These are phyloP conservation scores for Tolypocladium endophyticum DNA, from an alignment of 2,329 filamentous ascomycete species.

Conservation along the genomic window DNA sequence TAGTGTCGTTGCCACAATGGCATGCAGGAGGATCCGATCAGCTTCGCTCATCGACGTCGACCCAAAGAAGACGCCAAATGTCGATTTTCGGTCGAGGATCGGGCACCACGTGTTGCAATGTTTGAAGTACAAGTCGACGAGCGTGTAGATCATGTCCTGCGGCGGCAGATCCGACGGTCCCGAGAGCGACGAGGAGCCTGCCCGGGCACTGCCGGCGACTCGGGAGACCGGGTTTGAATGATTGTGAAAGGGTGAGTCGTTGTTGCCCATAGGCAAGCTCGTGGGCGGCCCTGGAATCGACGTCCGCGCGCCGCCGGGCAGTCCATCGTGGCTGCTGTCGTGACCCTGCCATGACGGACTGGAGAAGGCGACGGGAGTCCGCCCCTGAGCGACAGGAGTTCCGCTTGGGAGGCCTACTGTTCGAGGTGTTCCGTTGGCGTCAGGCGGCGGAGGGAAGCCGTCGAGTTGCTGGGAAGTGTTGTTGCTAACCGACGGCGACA, in stretches of 20 bases:
- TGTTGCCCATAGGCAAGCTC: background rate
- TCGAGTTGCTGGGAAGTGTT: constrained; percentile 18
- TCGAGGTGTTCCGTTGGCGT: constrained; percentile 9
- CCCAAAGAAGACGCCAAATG: constrained; percentile 28
- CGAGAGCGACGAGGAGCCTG: constrained; percentile 18
- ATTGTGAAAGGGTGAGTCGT: background rate
- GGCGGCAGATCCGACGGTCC: constrained; percentile 42
- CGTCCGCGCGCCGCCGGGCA: constrained; percentile 4
- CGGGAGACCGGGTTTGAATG: background rate
- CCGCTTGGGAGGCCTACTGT: constrained; percentile 6
- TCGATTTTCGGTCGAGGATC: constrained; percentile 32
- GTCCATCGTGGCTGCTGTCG: constrained; percentile 17
- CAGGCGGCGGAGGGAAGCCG: constrained; percentile 9
- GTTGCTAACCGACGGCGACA: constrained; percentile 23
- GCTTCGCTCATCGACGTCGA: constrained; percentile 27
- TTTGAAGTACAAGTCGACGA: constrained; percentile 53
- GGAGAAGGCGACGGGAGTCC: constrained; percentile 28
- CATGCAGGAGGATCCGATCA: constrained; percentile 29
- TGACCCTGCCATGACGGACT: constrained; percentile 15
- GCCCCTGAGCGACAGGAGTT: constrained; percentile 15
- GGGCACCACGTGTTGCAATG: constrained; percentile 52
- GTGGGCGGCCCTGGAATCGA: background rate
- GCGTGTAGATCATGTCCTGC: constrained; percentile 47
- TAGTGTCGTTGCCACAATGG: constrained; percentile 32
- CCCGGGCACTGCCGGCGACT: constrained; percentile 4